Conservation (phyloP, 2,329 filamentous ascomycete genomes). For the Diaporthe citrichinensis region DNA sequence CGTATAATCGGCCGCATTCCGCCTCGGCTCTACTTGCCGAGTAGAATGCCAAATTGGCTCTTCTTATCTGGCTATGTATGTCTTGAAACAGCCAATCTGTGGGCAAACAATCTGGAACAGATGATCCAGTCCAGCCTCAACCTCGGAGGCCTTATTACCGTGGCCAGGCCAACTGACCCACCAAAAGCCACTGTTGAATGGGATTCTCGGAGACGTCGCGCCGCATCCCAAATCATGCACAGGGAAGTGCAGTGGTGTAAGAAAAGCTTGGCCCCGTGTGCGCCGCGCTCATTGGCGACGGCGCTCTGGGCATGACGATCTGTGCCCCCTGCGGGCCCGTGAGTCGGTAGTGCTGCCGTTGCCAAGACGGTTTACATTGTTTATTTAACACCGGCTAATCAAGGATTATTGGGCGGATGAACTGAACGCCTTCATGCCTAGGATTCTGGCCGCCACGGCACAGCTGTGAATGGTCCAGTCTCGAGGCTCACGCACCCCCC, state of each 20-base stretch:
- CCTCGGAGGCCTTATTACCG: slow-evolving; percentile 18
- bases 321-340: not conserved
- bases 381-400: slow-evolving; percentile 33
- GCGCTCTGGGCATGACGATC: slow-evolving; percentile 14
- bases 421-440: slow-evolving; percentile 2
- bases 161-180: slow-evolving; percentile 11
- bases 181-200: not conserved
- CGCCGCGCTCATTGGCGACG: slow-evolving; percentile 18
- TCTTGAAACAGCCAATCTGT: not conserved
- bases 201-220: slow-evolving; percentile 23
- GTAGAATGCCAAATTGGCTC: not conserved
- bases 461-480: not conserved
- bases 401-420: slow-evolving; percentile 22
- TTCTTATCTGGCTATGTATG: not conserved
- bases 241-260: slow-evolving; percentile 8
- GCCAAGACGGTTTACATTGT: slow-evolving; percentile 30
- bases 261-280: slow-evolving; percentile 13
- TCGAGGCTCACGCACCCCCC: not conserved
- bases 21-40: slow-evolving; percentile 14
- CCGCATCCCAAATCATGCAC: slow-evolving; percentile 29
- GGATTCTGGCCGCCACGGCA: not conserved
- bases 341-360: slow-evolving; percentile 25
- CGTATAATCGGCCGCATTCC: not conserved
- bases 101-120: not conserved
- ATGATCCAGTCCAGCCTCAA: slow-evolving; percentile 3